These are phyloP conservation scores for Rhodotorula sp. DNA, from an alignment of 1,284 basidiomycete genomes.

Conservation along the genomic window DNA sequence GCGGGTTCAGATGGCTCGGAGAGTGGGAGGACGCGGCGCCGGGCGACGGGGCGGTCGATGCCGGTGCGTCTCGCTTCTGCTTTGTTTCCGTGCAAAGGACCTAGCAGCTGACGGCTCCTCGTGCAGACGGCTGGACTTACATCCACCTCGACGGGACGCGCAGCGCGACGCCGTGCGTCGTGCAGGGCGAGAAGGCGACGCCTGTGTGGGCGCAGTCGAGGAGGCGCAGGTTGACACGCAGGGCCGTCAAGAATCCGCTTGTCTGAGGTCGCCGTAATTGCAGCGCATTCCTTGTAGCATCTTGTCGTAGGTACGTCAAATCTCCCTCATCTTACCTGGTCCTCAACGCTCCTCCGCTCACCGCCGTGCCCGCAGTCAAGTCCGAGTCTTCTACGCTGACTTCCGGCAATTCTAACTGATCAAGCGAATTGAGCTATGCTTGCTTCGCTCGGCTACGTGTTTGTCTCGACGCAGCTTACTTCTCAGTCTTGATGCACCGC, in stretches of 20 bases:
- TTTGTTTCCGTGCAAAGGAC: too few relatives aligned
- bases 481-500: too few relatives aligned
- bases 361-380: too few relatives aligned
- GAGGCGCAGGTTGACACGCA: slow-evolving; percentile 14
- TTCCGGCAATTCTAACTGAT: too few relatives aligned
- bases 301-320: too few relatives aligned
- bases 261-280: background rate
- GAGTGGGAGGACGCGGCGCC: slow-evolving; percentile 16
- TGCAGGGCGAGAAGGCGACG: slow-evolving; percentile 20
- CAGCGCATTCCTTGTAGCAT: too few relatives aligned
- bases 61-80: background rate
- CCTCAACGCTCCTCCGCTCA: too few relatives aligned
- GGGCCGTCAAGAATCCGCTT: slow-evolving; percentile 17
- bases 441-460: too few relatives aligned
- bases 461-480: too few relatives aligned
- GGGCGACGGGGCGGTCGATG: slow-evolving; percentile 4
- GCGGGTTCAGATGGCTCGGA: slow-evolving; percentile 16
- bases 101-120: background rate
- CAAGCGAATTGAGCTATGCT: too few relatives aligned
- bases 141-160: slow-evolving; percentile 28
- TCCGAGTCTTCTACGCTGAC: too few relatives aligned
- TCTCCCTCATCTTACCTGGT: too few relatives aligned
- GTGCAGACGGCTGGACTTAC: slow-evolving; percentile 29
- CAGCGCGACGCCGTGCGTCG: background rate
- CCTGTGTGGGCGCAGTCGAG: slow-evolving; percentile 9